phyloP scores from a whole-genome alignment of 129 eudicot genomes.

The Gnaphalium uliginosum region DNA sequence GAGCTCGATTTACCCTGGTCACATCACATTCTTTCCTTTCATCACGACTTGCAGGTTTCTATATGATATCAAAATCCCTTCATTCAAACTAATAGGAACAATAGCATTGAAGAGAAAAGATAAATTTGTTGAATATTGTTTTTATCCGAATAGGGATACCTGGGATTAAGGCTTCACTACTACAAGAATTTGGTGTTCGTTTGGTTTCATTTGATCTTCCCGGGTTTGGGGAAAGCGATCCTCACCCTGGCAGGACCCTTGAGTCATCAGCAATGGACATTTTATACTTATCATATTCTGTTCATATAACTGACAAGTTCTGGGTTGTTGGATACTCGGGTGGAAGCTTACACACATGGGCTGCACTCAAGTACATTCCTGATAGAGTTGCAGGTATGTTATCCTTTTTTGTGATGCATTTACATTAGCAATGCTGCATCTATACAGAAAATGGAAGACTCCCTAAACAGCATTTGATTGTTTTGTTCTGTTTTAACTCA shows the following conservation, averaged over 20 bases:
- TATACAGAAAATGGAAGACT: conserved; percentile 13
- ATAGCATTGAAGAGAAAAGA: conserved; percentile 8
- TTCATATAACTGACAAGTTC: conserved; percentile 65
- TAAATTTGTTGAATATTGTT: conserved; percentile 8
- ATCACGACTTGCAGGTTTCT: conserved; percentile 83
- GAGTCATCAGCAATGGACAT: conserved; percentile 90
- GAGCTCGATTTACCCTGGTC: conserved; percentile 68
- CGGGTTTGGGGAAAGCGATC: conserved; percentile 99
- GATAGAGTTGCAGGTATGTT: conserved; percentile 77
- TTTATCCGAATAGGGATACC: conserved; percentile 66
- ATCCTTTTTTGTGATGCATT: background rate
- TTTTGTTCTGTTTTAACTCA: background rate
- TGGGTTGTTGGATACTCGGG: conserved; percentile 80
- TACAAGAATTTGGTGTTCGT: conserved; percentile 79
- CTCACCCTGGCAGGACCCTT: conserved; percentile 77
- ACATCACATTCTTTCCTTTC: conserved; percentile 79
- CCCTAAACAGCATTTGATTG: background rate
- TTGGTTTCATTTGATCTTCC: conserved; percentile 86
- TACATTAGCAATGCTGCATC: conserved; percentile 14
- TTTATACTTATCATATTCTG: conserved; percentile 73
- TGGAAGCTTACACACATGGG: conserved; percentile 93
- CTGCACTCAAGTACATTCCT: conserved; percentile 86
- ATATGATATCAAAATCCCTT: conserved; percentile 20
- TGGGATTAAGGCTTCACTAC: conserved; percentile 66
- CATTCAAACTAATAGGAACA: conserved; percentile 7